Evolutionary conservation across 768 basidiomycete species (phyloP), one percentile per base, ranked within the genome.

Genomic region (Tulasnella sp.): DNA sequence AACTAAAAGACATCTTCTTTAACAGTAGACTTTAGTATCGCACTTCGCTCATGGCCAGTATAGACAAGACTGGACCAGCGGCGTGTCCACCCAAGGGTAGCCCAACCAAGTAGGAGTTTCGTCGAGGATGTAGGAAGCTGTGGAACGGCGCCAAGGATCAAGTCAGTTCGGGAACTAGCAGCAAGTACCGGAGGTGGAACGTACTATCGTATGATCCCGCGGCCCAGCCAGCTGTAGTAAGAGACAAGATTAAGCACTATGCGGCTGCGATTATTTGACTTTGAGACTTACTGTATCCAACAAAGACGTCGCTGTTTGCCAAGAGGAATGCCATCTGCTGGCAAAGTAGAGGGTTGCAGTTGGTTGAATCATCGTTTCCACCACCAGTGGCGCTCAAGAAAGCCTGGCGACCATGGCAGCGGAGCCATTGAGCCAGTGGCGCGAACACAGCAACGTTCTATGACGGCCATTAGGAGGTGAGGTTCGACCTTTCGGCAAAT

Each of bases 291-390:
- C 58, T 67, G n/a, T 76, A 76, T 40, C 75, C 75, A 31, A 76
- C 64, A 64, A 42, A 76, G 0, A 76, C 75, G 40, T 76, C 75
- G 68, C 75, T 76, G 67, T 76, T 76, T 22, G 75, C 75, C 40
- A 40, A n/a, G 4, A 76, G 31, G 67, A 38, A 76, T 12, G 12
- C n/a, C 40, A 68, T 40, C 68, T 76, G 75, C 15, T 42, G 25
- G 75, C 75, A 76, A 14, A 76, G 69, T 1, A 71, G 31, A 29
- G 67, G 69, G 52, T 71, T 67, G 75, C 75, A 76, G 25, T 37
- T 40, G 69, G 38, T 36, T 34, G 38, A 29, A 34, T 64, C 58
- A 3, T 64, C 58, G 36, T 76, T 76, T 38, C 75, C 75, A 19
- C 75, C 75, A 17, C 75, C 75, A 71, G 75, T 76, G 19, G 69